Base-by-base conservation (phyloP, 441 rosid species). In the Syzygium syzygioides region DNA sequence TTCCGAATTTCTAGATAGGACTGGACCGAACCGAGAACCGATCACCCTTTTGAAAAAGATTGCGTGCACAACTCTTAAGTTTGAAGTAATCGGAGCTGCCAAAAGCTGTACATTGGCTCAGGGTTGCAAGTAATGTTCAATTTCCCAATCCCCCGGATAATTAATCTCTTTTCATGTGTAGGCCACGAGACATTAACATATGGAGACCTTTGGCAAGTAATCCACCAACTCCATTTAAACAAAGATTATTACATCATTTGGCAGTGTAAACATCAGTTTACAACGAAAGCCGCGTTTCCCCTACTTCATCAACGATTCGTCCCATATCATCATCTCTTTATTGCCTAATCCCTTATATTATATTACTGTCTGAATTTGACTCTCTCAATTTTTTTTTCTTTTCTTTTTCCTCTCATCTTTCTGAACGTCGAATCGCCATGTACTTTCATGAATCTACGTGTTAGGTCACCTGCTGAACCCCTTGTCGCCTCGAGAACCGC, bases 401-500 rank as follows among this genome's bases (percentile, higher is more conserved):
- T 41, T n/a, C 59, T 34, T 48, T 11, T 55, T 54, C 62, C 26
- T 11, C 50, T 54, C 62, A 25, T 85, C 26, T 20, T 37, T 37
- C 50, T 25, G 80, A 41, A 37, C 17, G 15, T 71, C 10, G 80
- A 76, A 45, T 56, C 28, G 76, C 89, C 95, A 93, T 91, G 94
- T 94, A 91, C 53, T 62, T 55, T 55, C 5, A 87, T 48, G 53
- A 89, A 88, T 94, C 98, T 90, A 91, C 95, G 96, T 87, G 96
- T 93, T 95, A 94, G 97, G 95, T 94, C 2, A 94, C 92, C 99
- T 90, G 93, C 90, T 89, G 89, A 37, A 12, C 85, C 87, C 60
- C 86, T 87, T 86, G 86, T 52, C 86, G 56, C 91, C 91, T 87
- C 55, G 90, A 89, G 90, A 20, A 20, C 84, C 48, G 85, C 32